Base-by-base conservation (phyloP, 495 filamentous ascomycete genomes). In the Penicillium robsamsonii region DNA sequence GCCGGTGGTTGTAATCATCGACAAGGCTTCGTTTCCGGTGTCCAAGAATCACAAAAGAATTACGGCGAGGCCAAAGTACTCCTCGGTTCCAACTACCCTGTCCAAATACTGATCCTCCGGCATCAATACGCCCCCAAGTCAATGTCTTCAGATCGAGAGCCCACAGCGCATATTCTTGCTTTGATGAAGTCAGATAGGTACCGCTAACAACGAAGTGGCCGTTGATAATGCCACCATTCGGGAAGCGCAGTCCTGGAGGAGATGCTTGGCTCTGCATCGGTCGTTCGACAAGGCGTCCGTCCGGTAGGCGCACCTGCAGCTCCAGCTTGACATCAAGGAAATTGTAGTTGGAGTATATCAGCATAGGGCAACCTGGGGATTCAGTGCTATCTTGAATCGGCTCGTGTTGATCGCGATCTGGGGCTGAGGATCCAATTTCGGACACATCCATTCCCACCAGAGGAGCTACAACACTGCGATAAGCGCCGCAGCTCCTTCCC, bases 321-420 rank as follows among this genome's bases (percentile, higher is more conserved):
- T 97, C 94, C 20, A 98, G 72, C 65, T 96, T 97, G 57, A 97
- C 94, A 58, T 97, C 92, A 37, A 97, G 69, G 68, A 98, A 98
- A 70, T 98, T 97, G 69, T 97, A 98, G 65, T 98, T 98, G 40
- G 94, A 97, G 69, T 98, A 98, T 30, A 98, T 95, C 50, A 98
- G 80, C 91, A 97, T 96, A 5, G 91, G 90, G 13, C 86, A 87
- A 4, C 86, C 80, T 33, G 88, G 82, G 13, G 59, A 76, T 72
- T 56, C 78, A 18, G 73, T 63, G 4, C 75, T 68, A 17, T 42
- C 27, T 24, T 71, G 70, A 17, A 58, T 62, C 15, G 70, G 63
- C 46, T 79, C 75, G 25, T 73, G 64, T 3, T 67, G 53, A 10
- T 75, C 75, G 18, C 64, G 60, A 27, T 74, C 66, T 18, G 72